Conservation (phyloP, 768 basidiomycete species). For the Hemileccinum impolitum region DNA sequence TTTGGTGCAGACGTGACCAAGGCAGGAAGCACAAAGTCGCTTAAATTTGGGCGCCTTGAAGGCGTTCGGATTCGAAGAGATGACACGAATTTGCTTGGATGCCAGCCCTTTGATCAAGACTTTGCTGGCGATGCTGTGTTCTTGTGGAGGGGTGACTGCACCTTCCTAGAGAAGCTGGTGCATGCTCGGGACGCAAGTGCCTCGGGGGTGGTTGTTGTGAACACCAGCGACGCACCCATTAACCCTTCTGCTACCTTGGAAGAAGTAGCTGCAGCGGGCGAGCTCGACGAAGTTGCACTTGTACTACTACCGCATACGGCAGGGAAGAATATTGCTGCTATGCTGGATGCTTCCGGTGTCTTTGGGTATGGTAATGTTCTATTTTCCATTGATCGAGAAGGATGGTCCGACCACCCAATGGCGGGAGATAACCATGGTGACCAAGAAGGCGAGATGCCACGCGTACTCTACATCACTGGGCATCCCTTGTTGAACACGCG, state of each 20-base stretch:
- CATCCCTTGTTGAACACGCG: slow-evolving; percentile 75
- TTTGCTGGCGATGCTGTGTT: slow-evolving; percentile 57
- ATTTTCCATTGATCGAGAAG: slow-evolving; percentile 46
- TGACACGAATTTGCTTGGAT: slow-evolving; percentile 54
- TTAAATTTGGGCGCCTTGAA: slow-evolving; percentile 47
- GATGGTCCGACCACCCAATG: slow-evolving; percentile 22
- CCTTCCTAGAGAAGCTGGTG: slow-evolving; percentile 82
- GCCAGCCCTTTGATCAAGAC: slow-evolving; percentile 46
- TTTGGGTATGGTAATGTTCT: slow-evolving; percentile 47
- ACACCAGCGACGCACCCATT: slow-evolving; percentile 53
- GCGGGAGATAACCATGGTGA: slow-evolving; percentile 17
- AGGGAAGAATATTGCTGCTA: slow-evolving; percentile 50
- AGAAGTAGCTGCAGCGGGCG: slow-evolving; percentile 56
- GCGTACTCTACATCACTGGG: slow-evolving; percentile 73
- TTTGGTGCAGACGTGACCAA: slow-evolving; percentile 66
- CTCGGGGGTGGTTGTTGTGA: slow-evolving; percentile 74
- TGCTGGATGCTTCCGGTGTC: slow-evolving; percentile 52
- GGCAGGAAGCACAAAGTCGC: slow-evolving; percentile 21
- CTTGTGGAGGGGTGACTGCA: slow-evolving; percentile 75
- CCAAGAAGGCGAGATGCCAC: slow-evolving; percentile 35
- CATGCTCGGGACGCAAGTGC: slow-evolving; percentile 68
- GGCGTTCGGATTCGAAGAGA: slow-evolving; percentile 59
- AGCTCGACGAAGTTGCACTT: slow-evolving; percentile 55
- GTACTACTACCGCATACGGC: slow-evolving; percentile 53
- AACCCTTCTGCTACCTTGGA: slow-evolving; percentile 62